Percentiles rank a stretch among this genome's conserved stretches.
phyloP scores from a whole-genome alignment of 768 basidiomycete species.

The Kwoniella shandongensis region DNA sequence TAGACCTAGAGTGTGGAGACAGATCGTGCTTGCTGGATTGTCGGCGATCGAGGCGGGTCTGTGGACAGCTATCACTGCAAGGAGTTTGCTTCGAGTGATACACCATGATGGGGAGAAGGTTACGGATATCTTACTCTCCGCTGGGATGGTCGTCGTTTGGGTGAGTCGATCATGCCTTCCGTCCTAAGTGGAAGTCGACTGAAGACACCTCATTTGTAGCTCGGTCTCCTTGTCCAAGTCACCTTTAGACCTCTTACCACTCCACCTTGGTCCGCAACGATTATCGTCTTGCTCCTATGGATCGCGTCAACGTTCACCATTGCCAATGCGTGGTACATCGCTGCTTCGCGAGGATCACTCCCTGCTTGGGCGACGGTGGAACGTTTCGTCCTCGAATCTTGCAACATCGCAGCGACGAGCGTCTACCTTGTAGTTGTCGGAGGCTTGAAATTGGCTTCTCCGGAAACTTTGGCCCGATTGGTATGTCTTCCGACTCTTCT shows the following conservation, averaged over 20 bases:
- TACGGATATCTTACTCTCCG: conserved; percentile 27
- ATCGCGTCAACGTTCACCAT: conserved; percentile 28
- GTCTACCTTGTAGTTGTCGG: conserved; percentile 25
- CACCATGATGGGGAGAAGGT: conserved; percentile 12
- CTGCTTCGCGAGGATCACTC: conserved; percentile 12
- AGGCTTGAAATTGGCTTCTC: conserved; percentile 34
- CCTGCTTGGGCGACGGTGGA: conserved; percentile 33
- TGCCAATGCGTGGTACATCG: conserved; percentile 28
- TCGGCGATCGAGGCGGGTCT: conserved; percentile 22
- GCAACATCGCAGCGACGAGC: conserved; percentile 20
- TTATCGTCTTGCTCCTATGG: conserved; percentile 31
- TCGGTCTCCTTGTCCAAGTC: conserved; percentile 24
- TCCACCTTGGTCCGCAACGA: conserved; percentile 35
- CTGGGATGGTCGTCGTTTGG: conserved; percentile 44
- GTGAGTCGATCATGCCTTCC: conserved; percentile 26
- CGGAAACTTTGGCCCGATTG: conserved; percentile 31
- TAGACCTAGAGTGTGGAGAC: conserved; percentile 31
- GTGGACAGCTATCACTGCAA: conserved; percentile 39
- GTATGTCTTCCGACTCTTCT: conserved; percentile 17
- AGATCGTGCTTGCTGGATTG: conserved; percentile 32
- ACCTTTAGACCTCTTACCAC: conserved; percentile 31
- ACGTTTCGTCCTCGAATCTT: conserved; percentile 26
- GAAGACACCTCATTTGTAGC: conserved; percentile 16
- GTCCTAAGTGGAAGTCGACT: background rate
- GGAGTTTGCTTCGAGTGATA: conserved; percentile 12